Base-by-base conservation (phyloP, 495 filamentous ascomycete genomes). In the Podospora appendiculata region DNA sequence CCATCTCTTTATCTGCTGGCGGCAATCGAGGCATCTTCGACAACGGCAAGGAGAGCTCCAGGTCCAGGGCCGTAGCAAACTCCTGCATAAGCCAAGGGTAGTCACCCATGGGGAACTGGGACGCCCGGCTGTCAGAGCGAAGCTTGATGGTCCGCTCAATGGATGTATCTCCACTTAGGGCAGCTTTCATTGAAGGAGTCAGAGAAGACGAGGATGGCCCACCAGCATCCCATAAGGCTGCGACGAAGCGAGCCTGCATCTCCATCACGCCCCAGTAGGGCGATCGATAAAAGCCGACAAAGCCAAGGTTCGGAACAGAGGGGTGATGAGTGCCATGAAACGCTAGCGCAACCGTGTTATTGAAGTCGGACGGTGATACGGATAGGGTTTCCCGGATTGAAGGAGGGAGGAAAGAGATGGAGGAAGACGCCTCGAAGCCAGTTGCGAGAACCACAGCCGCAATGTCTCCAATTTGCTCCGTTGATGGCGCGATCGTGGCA, bases 241-340 rank as follows among this genome's bases (percentile, higher is more conserved):
- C 76, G 3, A 93, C 60, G 51, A 83, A 81, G 12, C 83, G 79
- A 0, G 88, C 87, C 66, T 95, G 90, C 80, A 90, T 83, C 60
- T 96, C 90, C 77, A 92, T 86, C 1, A 88, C 79, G 0, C 85
- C 86, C 86, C 89, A 96, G 66, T 87, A 95, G 0, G 90, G 88
- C 1, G 87, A 86, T 36, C 88, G 79, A 63, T 95, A 92, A 66
- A 92, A 86, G 5, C 90, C 90, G 0, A 94, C 82, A 53, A 95
- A 95, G 0, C 86, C 87, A 1, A 92, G 67, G 17, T 80, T 78
- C 0, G 82, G 79, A 1, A 90, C 60, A 4, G 67, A 65, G 0
- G 75, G 73, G 57, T 85, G 82, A 35, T 83, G 71, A 5, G 80
- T 85, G 14, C 76, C 75, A 52, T 83, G 82, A 44, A 85, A 80